These are phyloP conservation scores for Mucor piriformis DNA, from an alignment of 371 early-diverging fungal genomes.

Conservation along the genomic window DNA sequence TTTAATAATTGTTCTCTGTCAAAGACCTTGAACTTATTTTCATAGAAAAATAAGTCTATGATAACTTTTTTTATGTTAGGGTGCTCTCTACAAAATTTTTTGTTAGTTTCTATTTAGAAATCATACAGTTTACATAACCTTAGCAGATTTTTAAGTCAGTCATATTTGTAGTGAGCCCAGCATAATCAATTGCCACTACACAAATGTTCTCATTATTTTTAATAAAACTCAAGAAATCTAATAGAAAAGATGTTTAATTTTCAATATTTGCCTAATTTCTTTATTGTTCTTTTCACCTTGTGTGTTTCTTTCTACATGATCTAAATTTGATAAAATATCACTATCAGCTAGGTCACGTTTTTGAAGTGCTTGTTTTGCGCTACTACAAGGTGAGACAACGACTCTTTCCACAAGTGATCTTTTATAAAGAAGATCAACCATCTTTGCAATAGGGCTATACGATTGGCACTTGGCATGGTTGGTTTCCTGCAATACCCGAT, in stretches of 20 bases:
- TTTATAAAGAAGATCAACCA: too few species aligned
- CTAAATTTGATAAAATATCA: background rate
- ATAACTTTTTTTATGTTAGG: too few species aligned
- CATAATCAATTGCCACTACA: constrained; percentile 20
- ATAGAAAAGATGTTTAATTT: too few species aligned
- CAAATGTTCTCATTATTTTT: constrained; percentile 12
- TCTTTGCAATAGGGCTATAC: too few species aligned
- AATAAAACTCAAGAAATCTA: background rate
- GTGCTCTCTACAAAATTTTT: background rate
- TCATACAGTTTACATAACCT: background rate
- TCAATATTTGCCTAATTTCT: too few species aligned
- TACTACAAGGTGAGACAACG: background rate
- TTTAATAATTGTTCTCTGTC: constrained; percentile 13
- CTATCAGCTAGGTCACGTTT: constrained; percentile 10
- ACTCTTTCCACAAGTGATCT: background rate
- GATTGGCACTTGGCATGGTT: too few species aligned
- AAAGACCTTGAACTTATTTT: constrained; percentile 11
- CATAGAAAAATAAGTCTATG: constrained; percentile 6
- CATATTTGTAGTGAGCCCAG: constrained; percentile 15
- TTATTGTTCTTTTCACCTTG: constrained; percentile 1
- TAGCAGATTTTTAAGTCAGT: constrained; percentile 6
- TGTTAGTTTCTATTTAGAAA: too few species aligned
- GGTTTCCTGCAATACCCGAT: too few species aligned
- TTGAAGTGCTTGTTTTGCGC: background rate
- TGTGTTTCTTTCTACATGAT: constrained; percentile 9